phyloP scores from a whole-genome alignment of 2,329 filamentous ascomycete species.

The Seiridium cupressi region DNA sequence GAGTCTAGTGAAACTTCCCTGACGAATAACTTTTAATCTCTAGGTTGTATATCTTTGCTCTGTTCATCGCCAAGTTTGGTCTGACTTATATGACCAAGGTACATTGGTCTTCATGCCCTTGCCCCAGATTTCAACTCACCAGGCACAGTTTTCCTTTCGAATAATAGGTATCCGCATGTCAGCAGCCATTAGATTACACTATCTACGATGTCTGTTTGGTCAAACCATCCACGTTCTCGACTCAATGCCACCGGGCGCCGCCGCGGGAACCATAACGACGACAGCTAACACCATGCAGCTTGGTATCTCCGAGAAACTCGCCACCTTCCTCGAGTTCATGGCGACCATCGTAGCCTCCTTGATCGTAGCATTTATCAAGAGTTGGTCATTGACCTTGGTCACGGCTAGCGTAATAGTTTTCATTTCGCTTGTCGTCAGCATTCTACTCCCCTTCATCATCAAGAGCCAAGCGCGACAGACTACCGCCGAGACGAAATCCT shows the following conservation, averaged over 20 bases:
- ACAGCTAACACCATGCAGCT: slow-evolving; percentile 64
- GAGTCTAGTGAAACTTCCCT: not conserved
- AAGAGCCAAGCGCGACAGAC: slow-evolving; percentile 45
- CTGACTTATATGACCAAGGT: slow-evolving; percentile 62
- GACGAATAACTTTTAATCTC: not conserved
- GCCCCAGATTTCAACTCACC: not conserved
- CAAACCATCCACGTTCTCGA: slow-evolving; percentile 69
- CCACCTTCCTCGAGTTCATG: slow-evolving; percentile 54
- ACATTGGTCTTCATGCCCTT: slow-evolving; percentile 7
- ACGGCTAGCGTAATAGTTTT: slow-evolving; percentile 56
- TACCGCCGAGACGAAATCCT: slow-evolving; percentile 55
- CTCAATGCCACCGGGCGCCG: slow-evolving; percentile 60
- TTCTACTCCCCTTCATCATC: slow-evolving; percentile 54
- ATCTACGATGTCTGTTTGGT: slow-evolving; percentile 60
- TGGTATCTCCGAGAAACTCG: slow-evolving; percentile 63
- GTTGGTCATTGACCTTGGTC: slow-evolving; percentile 59
- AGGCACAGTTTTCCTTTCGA: slow-evolving; percentile 51
- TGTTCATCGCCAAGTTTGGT: slow-evolving; percentile 66
- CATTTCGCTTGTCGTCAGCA: slow-evolving; percentile 45
- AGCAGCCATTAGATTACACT: slow-evolving; percentile 60
- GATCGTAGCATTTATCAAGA: slow-evolving; percentile 54
- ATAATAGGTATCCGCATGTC: slow-evolving; percentile 63
- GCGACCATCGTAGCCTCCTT: slow-evolving; percentile 52
- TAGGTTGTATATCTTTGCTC: slow-evolving; percentile 66
- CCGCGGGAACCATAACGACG: slow-evolving; percentile 61